Base-by-base conservation (phyloP, 139 green algal species). In the Klebsormidium nitens region DNA sequence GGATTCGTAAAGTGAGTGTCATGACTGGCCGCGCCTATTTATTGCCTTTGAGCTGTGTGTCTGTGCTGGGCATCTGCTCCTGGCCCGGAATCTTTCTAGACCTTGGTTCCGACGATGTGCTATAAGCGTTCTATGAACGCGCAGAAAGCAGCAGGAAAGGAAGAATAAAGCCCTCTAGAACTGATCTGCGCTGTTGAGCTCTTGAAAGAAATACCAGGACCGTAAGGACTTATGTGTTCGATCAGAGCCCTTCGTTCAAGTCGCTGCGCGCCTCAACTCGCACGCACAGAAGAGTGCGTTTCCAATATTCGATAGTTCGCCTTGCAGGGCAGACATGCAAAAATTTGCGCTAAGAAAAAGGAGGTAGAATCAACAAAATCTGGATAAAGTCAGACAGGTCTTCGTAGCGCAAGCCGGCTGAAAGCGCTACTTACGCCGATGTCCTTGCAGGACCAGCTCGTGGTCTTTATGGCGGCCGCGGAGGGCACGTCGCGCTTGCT, bases 381-480 rank as follows among this genome's bases (percentile, higher is more conserved):
- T 14, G 14, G 14, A 14, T 14, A 50, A 50, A 26, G 11, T 50
- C 42, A 26, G 14, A 50, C 42, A 50, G 11, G 14, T 50, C 42
- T 8, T 39, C 42, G 11, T 60, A 23, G 5, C 14, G 31, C 11
- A 42, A 8, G 29, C 6, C 5, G 26, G 11, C 28, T 64, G 57
- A 8, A 28, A 6, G 6, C 6, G 32, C 31, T 64, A 23, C 32
- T 34, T 37, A 79, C 81, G 50, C 87, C 49, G 11, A 32, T 34
- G 19, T 4, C 19, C 8, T 59, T 26, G 79, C 77, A 88, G 60
- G 88, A 93, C 66, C 90, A 96, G 78, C 77, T 96, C 2, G 82
- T 96, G 49, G 73, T 94, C 1, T 95, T 88, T 69, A 91, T 93
- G 85, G 90, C 89, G 0, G 68, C 95, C 31, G 88, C 87, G 8